These are phyloP conservation scores for Arthrobotrys entomopaga DNA, from an alignment of 2,329 filamentous ascomycete genomes.

Conservation along the genomic window DNA sequence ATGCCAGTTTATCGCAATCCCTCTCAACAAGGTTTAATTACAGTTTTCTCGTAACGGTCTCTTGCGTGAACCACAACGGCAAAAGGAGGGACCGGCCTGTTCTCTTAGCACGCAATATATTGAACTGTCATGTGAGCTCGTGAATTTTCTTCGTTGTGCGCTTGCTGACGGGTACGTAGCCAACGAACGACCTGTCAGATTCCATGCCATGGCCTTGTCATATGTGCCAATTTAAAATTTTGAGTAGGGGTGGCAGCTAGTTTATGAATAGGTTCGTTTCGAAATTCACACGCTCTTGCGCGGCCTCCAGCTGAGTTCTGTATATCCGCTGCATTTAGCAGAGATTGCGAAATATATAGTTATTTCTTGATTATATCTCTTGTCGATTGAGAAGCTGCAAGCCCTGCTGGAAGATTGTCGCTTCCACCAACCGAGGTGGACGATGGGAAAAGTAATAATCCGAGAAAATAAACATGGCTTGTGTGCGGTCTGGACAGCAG, in stretches of 20 bases:
- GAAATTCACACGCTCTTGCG: constrained; percentile 44
- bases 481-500: constrained; percentile 27
- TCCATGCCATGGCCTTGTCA: constrained; percentile 28
- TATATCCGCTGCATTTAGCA: constrained; percentile 56
- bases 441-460: constrained; percentile 52
- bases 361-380: constrained; percentile 6
- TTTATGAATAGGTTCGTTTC: constrained; percentile 35
- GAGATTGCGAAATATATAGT: constrained; percentile 45
- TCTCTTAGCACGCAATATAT: constrained; percentile 39
- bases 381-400: constrained; percentile 16
- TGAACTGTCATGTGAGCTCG: constrained; percentile 54
- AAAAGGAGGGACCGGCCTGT: constrained; percentile 28
- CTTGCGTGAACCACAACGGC: constrained; percentile 8
- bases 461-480: constrained; percentile 31
- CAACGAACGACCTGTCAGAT: constrained; percentile 32
- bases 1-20: constrained; percentile 43
- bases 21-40: constrained; percentile 52
- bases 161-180: constrained; percentile 28
- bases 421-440: constrained; percentile 46
- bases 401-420: constrained; percentile 29
- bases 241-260: constrained; percentile 46
- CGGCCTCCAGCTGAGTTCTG: constrained; percentile 27
- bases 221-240: constrained; percentile 38
- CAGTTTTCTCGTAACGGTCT: constrained; percentile 32
- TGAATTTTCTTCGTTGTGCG: constrained; percentile 37